These are phyloP conservation scores for Bothriochloa decipiens DNA, from an alignment of 176 grass and related monocot species.

Conservation along the genomic window DNA sequence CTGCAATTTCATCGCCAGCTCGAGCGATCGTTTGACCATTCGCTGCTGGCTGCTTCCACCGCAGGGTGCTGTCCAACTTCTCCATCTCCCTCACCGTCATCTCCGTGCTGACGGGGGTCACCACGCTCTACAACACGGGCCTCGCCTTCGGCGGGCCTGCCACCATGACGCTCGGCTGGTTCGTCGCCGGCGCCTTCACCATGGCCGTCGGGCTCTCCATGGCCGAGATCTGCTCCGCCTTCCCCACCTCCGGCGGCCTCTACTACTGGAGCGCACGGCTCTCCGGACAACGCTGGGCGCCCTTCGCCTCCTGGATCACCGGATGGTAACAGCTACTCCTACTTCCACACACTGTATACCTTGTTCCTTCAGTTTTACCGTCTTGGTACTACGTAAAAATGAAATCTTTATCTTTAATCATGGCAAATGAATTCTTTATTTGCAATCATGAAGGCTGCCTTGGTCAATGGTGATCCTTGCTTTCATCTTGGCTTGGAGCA, in stretches of 20 bases:
- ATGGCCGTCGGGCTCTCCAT: background rate
- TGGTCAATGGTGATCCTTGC: no score
- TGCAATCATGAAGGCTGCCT: no score
- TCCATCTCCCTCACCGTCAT: constrained; percentile 95
- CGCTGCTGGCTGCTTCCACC: no score
- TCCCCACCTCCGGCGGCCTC: background rate
- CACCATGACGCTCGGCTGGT: no score
- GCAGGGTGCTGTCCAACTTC: constrained; percentile 83
- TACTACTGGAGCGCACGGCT: background rate
- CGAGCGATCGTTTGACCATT: background rate
- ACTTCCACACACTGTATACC: no score
- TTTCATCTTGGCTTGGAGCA: no score
- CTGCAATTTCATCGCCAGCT: no score
- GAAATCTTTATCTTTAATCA: no score
- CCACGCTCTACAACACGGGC: constrained; percentile 9
- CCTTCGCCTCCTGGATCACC: background rate
- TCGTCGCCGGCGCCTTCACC: background rate
- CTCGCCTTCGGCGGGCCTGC: background rate
- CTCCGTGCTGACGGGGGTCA: constrained; percentile 87
- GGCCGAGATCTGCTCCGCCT: background rate
- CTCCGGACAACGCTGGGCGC: background rate
- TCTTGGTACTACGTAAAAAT: no score
- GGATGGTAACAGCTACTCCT: background rate
- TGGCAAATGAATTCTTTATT: no score
- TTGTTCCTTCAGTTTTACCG: no score